phyloP scores from a whole-genome alignment of 495 filamentous ascomycete genomes.

The Xylaria acuta region DNA sequence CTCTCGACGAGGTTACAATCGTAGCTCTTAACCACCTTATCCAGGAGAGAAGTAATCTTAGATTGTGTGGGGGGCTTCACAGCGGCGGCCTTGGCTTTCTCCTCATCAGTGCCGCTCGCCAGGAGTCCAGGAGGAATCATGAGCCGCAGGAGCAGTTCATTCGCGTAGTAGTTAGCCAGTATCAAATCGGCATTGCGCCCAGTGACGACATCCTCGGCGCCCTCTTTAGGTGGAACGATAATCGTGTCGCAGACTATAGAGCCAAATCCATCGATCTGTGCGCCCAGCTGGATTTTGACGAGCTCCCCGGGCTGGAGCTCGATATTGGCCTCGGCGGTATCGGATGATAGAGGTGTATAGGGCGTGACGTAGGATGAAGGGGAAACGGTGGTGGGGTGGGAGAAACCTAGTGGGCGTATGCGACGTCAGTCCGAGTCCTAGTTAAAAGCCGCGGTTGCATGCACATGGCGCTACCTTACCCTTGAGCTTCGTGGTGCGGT shows the following conservation, averaged over 20 bases:
- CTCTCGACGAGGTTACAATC: constrained; percentile 94
- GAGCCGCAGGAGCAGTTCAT: constrained; percentile 88
- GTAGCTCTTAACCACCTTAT: constrained; percentile 91
- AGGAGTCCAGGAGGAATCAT: constrained; percentile 88
- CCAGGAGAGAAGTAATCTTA: constrained; percentile 82
- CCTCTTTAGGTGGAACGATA: constrained; percentile 66
- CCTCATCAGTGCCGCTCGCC: constrained; percentile 84
- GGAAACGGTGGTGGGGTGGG: constrained; percentile 94
- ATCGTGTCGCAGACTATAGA: constrained; percentile 96
- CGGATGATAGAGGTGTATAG: constrained; percentile 88
- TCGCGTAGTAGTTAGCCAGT: constrained; percentile 91
- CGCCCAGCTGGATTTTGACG: constrained; percentile 95
- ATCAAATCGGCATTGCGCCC: constrained; percentile 85
- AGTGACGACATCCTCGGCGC: constrained; percentile 63
- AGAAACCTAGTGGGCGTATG: constrained; percentile 64
- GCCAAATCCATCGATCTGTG: constrained; percentile 97
- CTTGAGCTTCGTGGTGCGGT: constrained; percentile 99
- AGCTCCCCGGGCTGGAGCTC: constrained; percentile 82
- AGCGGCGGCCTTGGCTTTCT: constrained; percentile 88
- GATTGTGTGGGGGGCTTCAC: constrained; percentile 80
- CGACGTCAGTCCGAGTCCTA: constrained; percentile 30
- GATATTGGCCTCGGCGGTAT: constrained; percentile 79
- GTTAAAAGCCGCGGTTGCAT: constrained; percentile 1
- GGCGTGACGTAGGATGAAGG: constrained; percentile 94
- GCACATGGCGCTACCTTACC: constrained; percentile 55